Percentiles rank a stretch among this genome's conserved stretches.
These are phyloP conservation scores for Leonotis leonurus DNA, from an alignment of 257 asterid genomes.

Conservation along the genomic window DNA sequence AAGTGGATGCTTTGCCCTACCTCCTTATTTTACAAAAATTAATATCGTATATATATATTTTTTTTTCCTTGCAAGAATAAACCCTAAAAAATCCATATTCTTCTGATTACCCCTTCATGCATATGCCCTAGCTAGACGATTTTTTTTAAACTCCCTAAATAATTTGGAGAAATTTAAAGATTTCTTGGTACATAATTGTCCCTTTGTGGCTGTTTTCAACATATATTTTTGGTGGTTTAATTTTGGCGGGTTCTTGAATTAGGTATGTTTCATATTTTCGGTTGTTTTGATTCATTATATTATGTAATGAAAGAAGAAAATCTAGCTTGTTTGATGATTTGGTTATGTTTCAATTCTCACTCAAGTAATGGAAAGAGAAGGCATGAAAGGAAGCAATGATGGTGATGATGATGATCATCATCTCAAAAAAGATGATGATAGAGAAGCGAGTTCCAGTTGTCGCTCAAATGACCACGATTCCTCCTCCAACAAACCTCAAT, in stretches of 20 bases:
- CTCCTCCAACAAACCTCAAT: background rate
- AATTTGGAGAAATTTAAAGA: background rate
- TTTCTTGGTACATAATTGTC: constrained; percentile 6
- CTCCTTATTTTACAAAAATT: constrained; percentile 14
- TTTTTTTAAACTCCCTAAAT: background rate
- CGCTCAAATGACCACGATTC: background rate
- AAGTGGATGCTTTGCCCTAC: constrained; percentile 38
- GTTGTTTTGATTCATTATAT: background rate
- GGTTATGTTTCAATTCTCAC: background rate
- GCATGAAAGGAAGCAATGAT: constrained; percentile 4
- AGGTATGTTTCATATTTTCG: constrained; percentile 21
- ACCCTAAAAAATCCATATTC: constrained; percentile 32
- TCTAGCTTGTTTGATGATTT: background rate
- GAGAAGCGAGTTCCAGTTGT: background rate
- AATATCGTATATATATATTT: too few species aligned
- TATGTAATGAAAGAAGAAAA: background rate
- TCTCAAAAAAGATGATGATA: background rate
- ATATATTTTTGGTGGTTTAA: background rate
- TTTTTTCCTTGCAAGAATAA: constrained; percentile 25
- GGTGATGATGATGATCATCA: background rate
- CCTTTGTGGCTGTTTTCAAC: background rate
- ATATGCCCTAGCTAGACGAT: constrained; percentile 7
- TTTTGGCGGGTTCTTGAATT: background rate
- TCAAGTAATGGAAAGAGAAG: constrained; percentile 33
- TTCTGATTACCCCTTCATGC: constrained; percentile 2